phyloP scores from a whole-genome alignment of 2,329 filamentous ascomycete genomes.

The Diaporthe sp. region DNA sequence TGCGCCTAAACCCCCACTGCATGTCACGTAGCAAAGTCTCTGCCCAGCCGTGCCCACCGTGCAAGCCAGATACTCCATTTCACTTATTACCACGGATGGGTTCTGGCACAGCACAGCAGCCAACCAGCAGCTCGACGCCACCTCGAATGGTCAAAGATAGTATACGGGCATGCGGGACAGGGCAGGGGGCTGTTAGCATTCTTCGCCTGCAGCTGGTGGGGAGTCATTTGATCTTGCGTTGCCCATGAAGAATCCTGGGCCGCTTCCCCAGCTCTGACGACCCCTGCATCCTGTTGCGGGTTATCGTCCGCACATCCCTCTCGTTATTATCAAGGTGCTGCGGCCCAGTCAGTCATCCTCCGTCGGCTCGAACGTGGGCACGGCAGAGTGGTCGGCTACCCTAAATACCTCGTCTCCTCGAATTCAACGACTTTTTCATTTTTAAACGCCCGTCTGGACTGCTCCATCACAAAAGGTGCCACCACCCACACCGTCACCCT shows the following conservation, averaged over 20 bases:
- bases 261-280: constrained; percentile 37
- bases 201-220: constrained; percentile 31
- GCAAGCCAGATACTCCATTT: constrained; percentile 22
- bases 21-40: constrained; percentile 20
- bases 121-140: constrained; percentile 31
- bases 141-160: constrained; percentile 37
- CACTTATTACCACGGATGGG: constrained; percentile 7
- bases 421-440: constrained; percentile 23
- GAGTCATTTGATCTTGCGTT: constrained; percentile 37
- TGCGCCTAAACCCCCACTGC: constrained; percentile 17
- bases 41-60: constrained; percentile 24
- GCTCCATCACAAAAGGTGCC: constrained; percentile 37
- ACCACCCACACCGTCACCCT: constrained; percentile 37
- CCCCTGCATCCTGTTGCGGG: constrained; percentile 29
- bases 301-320: constrained; percentile 31
- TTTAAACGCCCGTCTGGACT: constrained; percentile 36
- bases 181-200: constrained; percentile 25
- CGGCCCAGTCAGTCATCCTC: constrained; percentile 30
- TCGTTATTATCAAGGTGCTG: constrained; percentile 25
- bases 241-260: constrained; percentile 29
- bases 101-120: constrained; percentile 24
- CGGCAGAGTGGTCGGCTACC: background rate
- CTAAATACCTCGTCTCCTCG: constrained; percentile 14
- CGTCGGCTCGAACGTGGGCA: background rate
- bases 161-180: constrained; percentile 35